Conservation (phyloP, 768 basidiomycete species). For the Astraeus odoratus region DNA sequence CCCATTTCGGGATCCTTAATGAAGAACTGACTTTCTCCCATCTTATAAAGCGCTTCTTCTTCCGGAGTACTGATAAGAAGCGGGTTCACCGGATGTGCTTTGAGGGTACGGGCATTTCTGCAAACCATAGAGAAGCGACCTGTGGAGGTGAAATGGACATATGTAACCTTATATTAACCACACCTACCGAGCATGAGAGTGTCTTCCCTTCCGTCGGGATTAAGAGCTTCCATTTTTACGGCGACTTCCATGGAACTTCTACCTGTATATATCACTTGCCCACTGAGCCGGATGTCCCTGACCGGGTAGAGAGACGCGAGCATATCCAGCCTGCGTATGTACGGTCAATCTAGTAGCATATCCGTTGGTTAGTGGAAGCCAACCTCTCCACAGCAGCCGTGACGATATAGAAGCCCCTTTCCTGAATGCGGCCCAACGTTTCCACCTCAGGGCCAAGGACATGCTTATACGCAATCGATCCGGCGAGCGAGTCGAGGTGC, state of each 20-base stretch:
- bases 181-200: slow-evolving; percentile 53
- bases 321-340: slow-evolving; percentile 54
- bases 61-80: slow-evolving; percentile 53
- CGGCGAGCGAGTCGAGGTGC: slow-evolving; percentile 79
- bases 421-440: slow-evolving; percentile 46
- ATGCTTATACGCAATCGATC: slow-evolving; percentile 80
- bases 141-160: slow-evolving; percentile 17
- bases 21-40: slow-evolving; percentile 57
- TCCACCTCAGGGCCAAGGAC: slow-evolving; percentile 61
- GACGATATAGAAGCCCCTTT: slow-evolving; percentile 73
- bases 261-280: slow-evolving; percentile 77
- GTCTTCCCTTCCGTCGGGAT: slow-evolving; percentile 42
- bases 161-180: slow-evolving; percentile 18
- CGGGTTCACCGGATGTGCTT: slow-evolving; percentile 56
- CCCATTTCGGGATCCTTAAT: too few species aligned
- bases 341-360: neutral
- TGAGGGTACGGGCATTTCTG: slow-evolving; percentile 59
- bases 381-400: slow-evolving; percentile 79
- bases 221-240: slow-evolving; percentile 71
- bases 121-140: slow-evolving; percentile 94
- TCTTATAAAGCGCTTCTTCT: slow-evolving; percentile 52
- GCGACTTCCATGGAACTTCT: slow-evolving; percentile 79
- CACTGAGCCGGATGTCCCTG: slow-evolving; percentile 66
- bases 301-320: slow-evolving; percentile 49
- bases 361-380: slow-evolving; percentile 1